Conservation (phyloP, 495 filamentous ascomycete species). For the Choiromyces venosus region DNA sequence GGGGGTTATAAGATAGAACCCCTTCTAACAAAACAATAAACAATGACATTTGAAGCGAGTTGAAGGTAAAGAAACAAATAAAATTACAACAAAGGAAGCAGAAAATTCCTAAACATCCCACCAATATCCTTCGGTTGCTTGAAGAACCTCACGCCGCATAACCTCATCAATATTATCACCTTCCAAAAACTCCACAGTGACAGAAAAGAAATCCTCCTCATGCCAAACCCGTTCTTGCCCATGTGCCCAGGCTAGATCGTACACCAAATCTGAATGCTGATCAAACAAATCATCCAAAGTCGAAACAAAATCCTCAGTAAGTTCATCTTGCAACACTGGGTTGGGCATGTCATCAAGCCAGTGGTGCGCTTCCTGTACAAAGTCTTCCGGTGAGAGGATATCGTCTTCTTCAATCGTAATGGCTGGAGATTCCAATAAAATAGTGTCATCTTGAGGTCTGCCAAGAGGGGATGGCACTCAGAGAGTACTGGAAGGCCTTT, state of each 20-base stretch:
- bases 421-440: neutral
- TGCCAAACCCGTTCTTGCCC: neutral
- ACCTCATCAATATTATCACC: neutral
- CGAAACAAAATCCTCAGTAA: neutral
- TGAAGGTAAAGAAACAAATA: neutral
- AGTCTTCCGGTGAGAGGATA: neutral
- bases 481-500: neutral
- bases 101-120: neutral
- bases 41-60: neutral
- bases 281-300: neutral
- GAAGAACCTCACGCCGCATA: neutral
- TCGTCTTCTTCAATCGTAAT: neutral
- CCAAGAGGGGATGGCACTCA: accelerated
- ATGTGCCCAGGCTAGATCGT: neutral
- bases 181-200: neutral
- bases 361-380: neutral
- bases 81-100: neutral
- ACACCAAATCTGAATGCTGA: neutral
- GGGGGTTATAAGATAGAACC: no score
- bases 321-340: neutral
- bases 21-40: neutral
- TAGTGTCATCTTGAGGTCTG: neutral
- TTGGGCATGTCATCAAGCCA: neutral
- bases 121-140: neutral
- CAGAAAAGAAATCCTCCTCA: neutral